Conservation (phyloP, 139 green algal genomes). For the Raphidocelis subcapitata region DNA sequence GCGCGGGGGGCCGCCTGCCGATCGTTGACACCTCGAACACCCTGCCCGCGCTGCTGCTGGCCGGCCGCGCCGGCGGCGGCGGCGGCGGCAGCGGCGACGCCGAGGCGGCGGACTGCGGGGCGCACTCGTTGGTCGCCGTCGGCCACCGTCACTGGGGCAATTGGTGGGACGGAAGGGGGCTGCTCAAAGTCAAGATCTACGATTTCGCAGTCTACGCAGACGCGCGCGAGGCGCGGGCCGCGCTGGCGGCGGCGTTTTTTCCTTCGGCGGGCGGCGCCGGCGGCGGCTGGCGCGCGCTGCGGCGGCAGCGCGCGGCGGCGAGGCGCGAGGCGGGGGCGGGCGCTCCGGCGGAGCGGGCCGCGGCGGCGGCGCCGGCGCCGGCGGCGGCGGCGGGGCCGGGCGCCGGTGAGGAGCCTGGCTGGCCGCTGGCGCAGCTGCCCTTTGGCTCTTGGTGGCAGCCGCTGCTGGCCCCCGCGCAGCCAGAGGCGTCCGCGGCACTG, state of each 20-base stretch:
- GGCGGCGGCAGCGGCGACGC: not conserved
- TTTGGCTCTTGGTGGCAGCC: too few species aligned
- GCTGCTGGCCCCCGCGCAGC: too few species aligned
- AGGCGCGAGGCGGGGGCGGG: not conserved
- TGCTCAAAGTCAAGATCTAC: constrained; percentile 70
- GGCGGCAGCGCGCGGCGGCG: not conserved
- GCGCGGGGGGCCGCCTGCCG: too few species aligned
- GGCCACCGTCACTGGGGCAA: constrained; percentile 52
- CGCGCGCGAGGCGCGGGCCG: constrained; percentile 17
- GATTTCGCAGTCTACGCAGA: constrained; percentile 76
- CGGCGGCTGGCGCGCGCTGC: not conserved
- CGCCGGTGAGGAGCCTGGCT: too few species aligned
- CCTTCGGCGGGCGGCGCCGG: not conserved
- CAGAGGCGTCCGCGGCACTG: too few species aligned
- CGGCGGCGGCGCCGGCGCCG: not conserved
- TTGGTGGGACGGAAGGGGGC: constrained; percentile 43
- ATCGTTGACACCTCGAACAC: too few species aligned
- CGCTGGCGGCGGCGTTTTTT: not conserved
- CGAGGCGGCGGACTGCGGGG: not conserved
- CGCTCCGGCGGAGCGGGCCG: not conserved
- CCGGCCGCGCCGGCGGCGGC: not conserved
- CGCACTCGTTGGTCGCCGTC: constrained; percentile 53
- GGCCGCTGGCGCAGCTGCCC: too few species aligned
- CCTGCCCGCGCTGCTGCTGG: too few species aligned
- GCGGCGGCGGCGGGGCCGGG: not conserved